phyloP scores from a whole-genome alignment of 768 basidiomycete genomes.

The Pisolithus microcarpus region DNA sequence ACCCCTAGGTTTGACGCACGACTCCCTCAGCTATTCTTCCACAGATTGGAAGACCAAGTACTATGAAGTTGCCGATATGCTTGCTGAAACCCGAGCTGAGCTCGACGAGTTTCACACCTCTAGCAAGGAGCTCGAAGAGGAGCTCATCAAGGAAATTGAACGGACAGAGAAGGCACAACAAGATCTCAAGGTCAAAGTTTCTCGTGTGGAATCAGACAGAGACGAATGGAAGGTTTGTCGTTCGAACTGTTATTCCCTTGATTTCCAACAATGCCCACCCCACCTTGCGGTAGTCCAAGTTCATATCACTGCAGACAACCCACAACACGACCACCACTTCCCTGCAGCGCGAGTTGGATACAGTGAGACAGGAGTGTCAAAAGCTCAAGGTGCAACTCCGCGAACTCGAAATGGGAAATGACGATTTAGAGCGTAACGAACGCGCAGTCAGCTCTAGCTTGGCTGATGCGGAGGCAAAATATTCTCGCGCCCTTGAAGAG shows the following conservation, averaged over 20 bases:
- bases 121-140: conserved; percentile 88
- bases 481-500: conserved; percentile 88
- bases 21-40: conserved; percentile 41
- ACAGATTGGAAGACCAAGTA: conserved; percentile 77
- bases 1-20: conserved; percentile 12
- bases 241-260: background rate
- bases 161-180: conserved; percentile 80
- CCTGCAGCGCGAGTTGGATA: conserved; percentile 87
- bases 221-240: conserved; percentile 88
- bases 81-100: conserved; percentile 76
- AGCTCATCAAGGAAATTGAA: conserved; percentile 86
- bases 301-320: conserved; percentile 79
- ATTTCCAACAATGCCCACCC: conserved; percentile 1
- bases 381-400: conserved; percentile 65
- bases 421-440: conserved; percentile 93
- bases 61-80: conserved; percentile 77
- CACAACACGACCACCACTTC: conserved; percentile 89
- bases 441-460: conserved; percentile 78
- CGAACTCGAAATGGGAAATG: conserved; percentile 95
- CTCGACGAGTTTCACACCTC: conserved; percentile 83
- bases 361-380: conserved; percentile 68
- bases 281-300: conserved; percentile 51
- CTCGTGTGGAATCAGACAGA: conserved; percentile 63
- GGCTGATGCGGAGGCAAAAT: conserved; percentile 80
- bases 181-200: conserved; percentile 67